Evolutionary conservation across 2,329 filamentous ascomycete species (phyloP).

Genomic region (Hypoxylon sp.): DNA sequence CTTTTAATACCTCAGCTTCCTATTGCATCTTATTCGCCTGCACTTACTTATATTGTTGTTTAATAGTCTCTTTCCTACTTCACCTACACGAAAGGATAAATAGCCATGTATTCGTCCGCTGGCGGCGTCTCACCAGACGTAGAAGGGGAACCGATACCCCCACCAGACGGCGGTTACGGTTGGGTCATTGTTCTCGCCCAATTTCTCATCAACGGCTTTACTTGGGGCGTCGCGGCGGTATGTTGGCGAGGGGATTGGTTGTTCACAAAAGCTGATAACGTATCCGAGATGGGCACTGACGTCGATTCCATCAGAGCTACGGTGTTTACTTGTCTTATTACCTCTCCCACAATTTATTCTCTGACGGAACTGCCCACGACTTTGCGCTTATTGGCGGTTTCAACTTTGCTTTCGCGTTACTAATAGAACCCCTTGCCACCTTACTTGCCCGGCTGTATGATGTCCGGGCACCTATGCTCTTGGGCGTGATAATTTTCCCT

Average conservation of each 20-base stretch:
- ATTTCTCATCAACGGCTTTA: conserved; percentile 3
- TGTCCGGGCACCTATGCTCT: neutral
- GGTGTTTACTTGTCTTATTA: conserved; percentile 1
- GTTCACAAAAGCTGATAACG: too few species aligned
- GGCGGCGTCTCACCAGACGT: too few species aligned
- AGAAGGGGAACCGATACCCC: neutral
- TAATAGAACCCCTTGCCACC: neutral
- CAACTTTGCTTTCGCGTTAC: conserved; percentile 2
- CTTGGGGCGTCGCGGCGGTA: conserved; percentile 3
- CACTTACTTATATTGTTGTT: too few species aligned
- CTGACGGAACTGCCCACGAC: neutral
- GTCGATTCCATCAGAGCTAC: neutral
- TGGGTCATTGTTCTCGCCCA: conserved; percentile 2
- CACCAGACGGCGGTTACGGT: neutral
- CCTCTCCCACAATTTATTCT: neutral
- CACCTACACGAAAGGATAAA: neutral
- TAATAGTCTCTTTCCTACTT: too few species aligned
- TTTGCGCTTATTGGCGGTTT: conserved; percentile 5
- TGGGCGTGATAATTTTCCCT: neutral
- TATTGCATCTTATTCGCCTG: too few species aligned
- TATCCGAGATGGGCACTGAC: too few species aligned
- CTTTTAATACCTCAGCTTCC: too few species aligned
- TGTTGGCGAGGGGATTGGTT: too few species aligned
- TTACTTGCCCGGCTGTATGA: neutral
- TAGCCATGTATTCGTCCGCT: neutral